These are phyloP conservation scores for Tetrahymena malaccensis DNA, from an alignment of 73 alveolate species.

Conservation along the genomic window DNA sequence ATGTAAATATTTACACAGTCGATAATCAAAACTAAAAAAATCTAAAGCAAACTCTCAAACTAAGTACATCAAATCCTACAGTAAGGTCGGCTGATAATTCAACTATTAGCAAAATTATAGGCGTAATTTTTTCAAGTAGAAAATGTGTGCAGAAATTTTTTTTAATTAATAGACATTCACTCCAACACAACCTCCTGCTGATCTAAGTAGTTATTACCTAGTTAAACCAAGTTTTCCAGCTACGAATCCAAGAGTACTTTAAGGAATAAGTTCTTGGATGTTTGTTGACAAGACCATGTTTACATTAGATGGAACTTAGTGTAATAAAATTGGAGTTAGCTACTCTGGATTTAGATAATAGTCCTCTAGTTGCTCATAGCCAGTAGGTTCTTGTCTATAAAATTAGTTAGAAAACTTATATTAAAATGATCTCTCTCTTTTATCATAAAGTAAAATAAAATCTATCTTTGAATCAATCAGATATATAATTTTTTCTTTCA, in stretches of 20 bases:
- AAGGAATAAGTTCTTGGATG: constrained; percentile 49
- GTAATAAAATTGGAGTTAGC: constrained; percentile 68
- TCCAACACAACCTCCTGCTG: constrained; percentile 51
- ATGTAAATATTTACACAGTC: constrained; percentile 19
- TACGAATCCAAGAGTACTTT: constrained; percentile 20
- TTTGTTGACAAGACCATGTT: constrained; percentile 47
- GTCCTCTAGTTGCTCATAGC: constrained; percentile 45
- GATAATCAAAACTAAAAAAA: neutral
- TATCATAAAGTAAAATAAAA: neutral
- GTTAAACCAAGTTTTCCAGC: constrained; percentile 46
- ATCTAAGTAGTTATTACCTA: constrained; percentile 33
- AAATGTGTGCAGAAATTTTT: neutral
- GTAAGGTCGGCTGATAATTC: constrained; percentile 10
- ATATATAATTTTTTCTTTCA: neutral
- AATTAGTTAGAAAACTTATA: constrained; percentile 47
- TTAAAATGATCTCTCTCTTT: constrained; percentile 17
- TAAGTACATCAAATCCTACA: constrained; percentile 43
- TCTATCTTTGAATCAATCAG: neutral
- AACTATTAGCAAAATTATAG: constrained; percentile 49
- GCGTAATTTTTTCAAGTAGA: constrained; percentile 6
- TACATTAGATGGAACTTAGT: constrained; percentile 54
- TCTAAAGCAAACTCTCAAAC: neutral
- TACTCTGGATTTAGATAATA: constrained; percentile 53
- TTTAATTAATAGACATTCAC: constrained; percentile 5
- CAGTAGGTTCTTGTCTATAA: constrained; percentile 47